Conservation (phyloP, 305 asterid genomes). For the Fraxinus angustifolia region DNA sequence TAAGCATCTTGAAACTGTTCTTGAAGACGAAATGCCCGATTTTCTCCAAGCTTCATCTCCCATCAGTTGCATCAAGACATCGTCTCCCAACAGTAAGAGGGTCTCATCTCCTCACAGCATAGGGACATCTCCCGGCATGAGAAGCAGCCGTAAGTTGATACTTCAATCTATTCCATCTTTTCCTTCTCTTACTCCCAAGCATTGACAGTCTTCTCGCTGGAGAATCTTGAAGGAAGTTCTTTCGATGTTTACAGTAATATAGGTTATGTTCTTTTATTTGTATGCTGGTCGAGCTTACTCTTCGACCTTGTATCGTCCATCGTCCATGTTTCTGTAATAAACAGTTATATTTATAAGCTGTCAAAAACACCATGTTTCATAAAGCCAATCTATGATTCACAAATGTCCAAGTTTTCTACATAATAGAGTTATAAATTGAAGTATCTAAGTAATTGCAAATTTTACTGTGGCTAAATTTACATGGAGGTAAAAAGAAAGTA, state of each 20-base stretch:
- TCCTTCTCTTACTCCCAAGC: slow-evolving; percentile 60
- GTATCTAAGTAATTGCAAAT: background rate
- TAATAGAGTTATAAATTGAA: background rate
- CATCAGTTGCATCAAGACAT: slow-evolving; percentile 36
- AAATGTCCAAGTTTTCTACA: background rate
- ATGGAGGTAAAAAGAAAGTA: background rate
- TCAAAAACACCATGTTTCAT: background rate
- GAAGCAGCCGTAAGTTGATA: slow-evolving; percentile 71
- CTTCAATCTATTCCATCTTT: slow-evolving; percentile 74
- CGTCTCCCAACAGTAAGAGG: slow-evolving; percentile 75
- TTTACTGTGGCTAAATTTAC: background rate
- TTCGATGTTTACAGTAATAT: background rate
- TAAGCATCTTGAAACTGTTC: slow-evolving; percentile 40
- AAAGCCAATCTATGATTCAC: background rate
- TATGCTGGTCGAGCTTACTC: slow-evolving; percentile 1
- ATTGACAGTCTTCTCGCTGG: slow-evolving; percentile 25
- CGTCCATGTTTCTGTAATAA: background rate
- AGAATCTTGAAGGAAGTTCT: slow-evolving; percentile 6
- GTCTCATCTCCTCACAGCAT: slow-evolving; percentile 68
- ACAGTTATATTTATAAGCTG: background rate
- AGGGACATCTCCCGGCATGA: slow-evolving; percentile 38
- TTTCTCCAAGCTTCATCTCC: slow-evolving; percentile 56
- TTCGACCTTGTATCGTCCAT: background rate
- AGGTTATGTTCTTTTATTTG: background rate
- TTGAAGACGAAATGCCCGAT: slow-evolving; percentile 64